Conservation (phyloP, 1,284 basidiomycete species). For the Naganishia sp. region DNA sequence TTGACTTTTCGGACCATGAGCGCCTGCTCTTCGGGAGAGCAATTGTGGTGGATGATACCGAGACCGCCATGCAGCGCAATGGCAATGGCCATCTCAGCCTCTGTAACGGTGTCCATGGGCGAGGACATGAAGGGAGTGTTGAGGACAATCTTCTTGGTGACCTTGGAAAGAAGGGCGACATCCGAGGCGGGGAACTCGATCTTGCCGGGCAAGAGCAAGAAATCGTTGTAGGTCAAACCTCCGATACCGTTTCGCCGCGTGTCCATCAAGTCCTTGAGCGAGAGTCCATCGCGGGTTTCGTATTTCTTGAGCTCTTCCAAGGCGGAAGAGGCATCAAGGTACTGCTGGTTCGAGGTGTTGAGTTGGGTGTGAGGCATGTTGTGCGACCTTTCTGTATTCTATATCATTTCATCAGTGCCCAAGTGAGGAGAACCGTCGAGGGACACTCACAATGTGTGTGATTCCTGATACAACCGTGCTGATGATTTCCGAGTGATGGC, state of each 20-base stretch:
- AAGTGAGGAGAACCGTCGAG: neutral
- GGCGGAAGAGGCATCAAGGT: conserved; percentile 56
- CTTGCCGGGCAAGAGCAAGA: conserved; percentile 90
- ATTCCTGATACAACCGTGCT: conserved; percentile 5
- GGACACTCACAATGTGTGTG: conserved; percentile 11
- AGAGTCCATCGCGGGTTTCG: conserved; percentile 77
- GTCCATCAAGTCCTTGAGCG: conserved; percentile 85
- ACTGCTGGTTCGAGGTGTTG: conserved; percentile 19
- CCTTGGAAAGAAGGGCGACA: conserved; percentile 79
- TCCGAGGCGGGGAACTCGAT: conserved; percentile 79
- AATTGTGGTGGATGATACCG: conserved; percentile 99
- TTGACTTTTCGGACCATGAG: conserved; percentile 97
- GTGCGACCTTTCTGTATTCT: neutral
- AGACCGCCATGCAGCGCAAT: conserved; percentile 95
- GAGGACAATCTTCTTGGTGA: conserved; percentile 88
- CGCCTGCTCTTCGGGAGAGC: conserved; percentile 82
- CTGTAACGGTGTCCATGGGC: conserved; percentile 99
- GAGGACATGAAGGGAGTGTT: conserved; percentile 97
- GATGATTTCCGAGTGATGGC: neutral
- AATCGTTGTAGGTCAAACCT: conserved; percentile 96
- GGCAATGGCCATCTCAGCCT: conserved; percentile 93
- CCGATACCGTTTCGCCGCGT: conserved; percentile 70
- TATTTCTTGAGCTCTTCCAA: conserved; percentile 75
- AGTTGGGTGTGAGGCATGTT: conserved; percentile 24
- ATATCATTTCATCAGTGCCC: neutral